These are phyloP conservation scores for Comarum palustre DNA, from an alignment of 306 rosid genomes.

Conservation along the genomic window DNA sequence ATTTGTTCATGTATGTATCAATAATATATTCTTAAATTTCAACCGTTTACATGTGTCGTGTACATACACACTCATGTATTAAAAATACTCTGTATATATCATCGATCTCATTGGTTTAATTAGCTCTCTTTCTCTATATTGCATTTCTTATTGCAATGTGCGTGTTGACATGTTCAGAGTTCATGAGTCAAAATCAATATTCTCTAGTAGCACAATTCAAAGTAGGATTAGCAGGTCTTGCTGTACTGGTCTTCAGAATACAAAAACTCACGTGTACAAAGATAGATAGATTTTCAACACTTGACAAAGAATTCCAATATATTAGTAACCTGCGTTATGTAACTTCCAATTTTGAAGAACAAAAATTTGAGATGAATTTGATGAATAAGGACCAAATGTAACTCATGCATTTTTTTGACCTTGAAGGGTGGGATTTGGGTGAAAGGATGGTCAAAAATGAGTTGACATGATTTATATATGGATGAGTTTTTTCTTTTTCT, in stretches of 20 bases:
- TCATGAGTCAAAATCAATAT: background rate
- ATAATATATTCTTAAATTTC: too few relatives aligned
- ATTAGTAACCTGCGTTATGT: background rate
- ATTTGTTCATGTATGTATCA: too few relatives aligned
- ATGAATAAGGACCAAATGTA: background rate
- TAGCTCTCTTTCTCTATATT: background rate
- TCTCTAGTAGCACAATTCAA: background rate
- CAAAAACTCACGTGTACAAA: background rate
- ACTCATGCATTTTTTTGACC: background rate
- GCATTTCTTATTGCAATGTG: background rate
- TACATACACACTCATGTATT: too few relatives aligned
- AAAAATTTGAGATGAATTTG: background rate
- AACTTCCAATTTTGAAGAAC: background rate
- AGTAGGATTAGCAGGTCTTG: background rate
- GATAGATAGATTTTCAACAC: background rate
- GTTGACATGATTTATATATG: background rate
- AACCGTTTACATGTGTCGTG: too few relatives aligned
- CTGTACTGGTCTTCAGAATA: background rate
- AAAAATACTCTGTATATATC: too few relatives aligned
- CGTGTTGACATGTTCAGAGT: slow-evolving; percentile 10
- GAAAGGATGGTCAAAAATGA: background rate
- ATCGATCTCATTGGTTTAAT: background rate
- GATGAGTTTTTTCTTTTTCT: background rate
- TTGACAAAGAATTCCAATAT: background rate
- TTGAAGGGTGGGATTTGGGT: background rate